A percentile compares a stretch with the other conserved stretches of the same genome.
Evolutionary conservation across 140 eudicot species (phyloP).

Genomic region (Ambrosia hybrid): DNA sequence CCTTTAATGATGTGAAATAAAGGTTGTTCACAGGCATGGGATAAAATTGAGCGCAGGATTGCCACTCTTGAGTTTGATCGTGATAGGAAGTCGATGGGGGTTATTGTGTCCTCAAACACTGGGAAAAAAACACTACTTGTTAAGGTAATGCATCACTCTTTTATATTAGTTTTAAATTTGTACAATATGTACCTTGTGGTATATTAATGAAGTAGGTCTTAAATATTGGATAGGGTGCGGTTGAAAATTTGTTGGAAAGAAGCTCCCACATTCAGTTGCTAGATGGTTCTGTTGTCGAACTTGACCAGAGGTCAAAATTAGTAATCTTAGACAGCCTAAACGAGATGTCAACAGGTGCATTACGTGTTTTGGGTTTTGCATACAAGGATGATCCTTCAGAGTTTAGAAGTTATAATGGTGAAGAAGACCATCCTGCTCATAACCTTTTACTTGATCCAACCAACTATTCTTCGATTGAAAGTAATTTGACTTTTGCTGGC

Average conservation of each 20-base stretch:
- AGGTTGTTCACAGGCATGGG: conserved; percentile 75
- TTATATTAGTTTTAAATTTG: background rate
- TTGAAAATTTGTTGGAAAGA: conserved; percentile 73
- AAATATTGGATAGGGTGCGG: conserved; percentile 67
- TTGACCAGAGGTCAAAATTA: conserved; percentile 47
- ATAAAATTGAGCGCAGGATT: conserved; percentile 47
- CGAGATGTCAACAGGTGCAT: conserved; percentile 64
- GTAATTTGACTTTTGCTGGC: conserved; percentile 67
- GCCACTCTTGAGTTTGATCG: conserved; percentile 96
- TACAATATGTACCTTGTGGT: background rate
- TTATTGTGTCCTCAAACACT: conserved; percentile 53
- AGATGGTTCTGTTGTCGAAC: conserved; percentile 70
- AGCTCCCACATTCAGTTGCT: conserved; percentile 64
- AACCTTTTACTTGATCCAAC: conserved; percentile 62
- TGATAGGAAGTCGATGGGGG: conserved; percentile 94
- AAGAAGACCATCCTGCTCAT: conserved; percentile 87
- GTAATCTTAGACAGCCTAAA: conserved; percentile 59
- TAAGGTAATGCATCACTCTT: conserved; percentile 40
- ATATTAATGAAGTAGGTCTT: conserved; percentile 7
- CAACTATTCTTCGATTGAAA: conserved; percentile 67
- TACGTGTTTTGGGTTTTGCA: conserved; percentile 91
- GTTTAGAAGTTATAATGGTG: conserved; percentile 66
- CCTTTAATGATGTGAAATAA: conserved; percentile 5
- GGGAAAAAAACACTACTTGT: conserved; percentile 63
- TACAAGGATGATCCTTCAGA: conserved; percentile 74